phyloP scores from a whole-genome alignment of 805 yeast genomes.

The Wickerhamiella sergipiensis region DNA sequence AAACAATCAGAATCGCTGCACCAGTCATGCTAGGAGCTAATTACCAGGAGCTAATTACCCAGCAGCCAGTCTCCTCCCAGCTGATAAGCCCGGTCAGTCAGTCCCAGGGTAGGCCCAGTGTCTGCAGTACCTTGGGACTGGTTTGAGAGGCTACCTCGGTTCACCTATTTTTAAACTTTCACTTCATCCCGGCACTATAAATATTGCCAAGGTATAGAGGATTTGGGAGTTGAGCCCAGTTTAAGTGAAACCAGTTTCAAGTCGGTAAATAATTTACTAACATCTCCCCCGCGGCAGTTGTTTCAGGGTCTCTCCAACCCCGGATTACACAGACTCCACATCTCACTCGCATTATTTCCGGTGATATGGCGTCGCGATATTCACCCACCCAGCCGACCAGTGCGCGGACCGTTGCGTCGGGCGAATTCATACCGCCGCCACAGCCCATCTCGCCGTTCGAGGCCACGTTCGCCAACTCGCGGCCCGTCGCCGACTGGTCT shows the following conservation, averaged over 20 bases:
- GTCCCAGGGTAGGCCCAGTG: too few relatives aligned
- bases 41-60: not conserved
- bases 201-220: too few relatives aligned
- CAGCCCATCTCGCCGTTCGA: slow-evolving; percentile 19
- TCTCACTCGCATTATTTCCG: not conserved
- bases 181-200: too few relatives aligned
- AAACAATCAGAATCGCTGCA: slow-evolving; percentile 28
- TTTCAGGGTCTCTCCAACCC: not conserved
- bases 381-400: not conserved
- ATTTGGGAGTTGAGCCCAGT: too few relatives aligned
- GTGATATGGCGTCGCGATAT: not conserved
- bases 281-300: too few relatives aligned
- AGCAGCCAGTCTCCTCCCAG: not conserved
- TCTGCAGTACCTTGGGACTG: too few relatives aligned
- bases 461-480: slow-evolving; percentile 10
- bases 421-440: slow-evolving; percentile 18
- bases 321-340: not conserved
- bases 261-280: too few relatives aligned
- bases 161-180: too few relatives aligned
- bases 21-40: not conserved
- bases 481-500: slow-evolving; percentile 18
- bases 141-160: too few relatives aligned
- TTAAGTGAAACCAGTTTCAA: too few relatives aligned
- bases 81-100: not conserved
- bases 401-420: not conserved